Base-by-base conservation (phyloP, 129 eudicot species). In the Gnaphalium uliginosum region DNA sequence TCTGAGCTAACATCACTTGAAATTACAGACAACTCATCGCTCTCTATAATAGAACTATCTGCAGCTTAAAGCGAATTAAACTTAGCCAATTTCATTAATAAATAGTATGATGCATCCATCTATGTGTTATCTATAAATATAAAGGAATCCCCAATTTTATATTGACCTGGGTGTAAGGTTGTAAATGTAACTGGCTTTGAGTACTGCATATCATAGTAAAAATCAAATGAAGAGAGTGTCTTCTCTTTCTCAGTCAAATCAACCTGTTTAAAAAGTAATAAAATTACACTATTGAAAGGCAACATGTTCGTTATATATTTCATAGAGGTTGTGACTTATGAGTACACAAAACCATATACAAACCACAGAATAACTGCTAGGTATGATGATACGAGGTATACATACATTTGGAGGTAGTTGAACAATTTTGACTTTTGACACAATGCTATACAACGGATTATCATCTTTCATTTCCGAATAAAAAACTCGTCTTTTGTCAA, bases 171-270 rank as follows among this genome's bases (percentile, higher is more conserved):
- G 62, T 58, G 29, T 37, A 87, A 37, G 32, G 82, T 81, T 19
- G 86, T 75, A 66, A 87, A 87, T 43, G 86, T 81, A 54, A 75
- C 86, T 11, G 84, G 86, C 79, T 72, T 69, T 2, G 84, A 81
- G 33, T 87, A 87, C 54, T 69, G 74, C 91, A 87, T 87, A 43
- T 87, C 88, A 64, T 81, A 87, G 69, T 84, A 84, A 29, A 76
- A 41, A 65, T 87, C 88, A 72, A 24, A 64, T 6, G 68, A 68
- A 24, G 68, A 23, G 11, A 79, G 75, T 48, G 71, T 21, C 66
- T 76, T 64, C 60, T 83, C 73, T 80, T 84, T 87, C 63, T 57
- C 70, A 5, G 33, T 83, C 54, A 51, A 15, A 30, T 63, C 84
- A 72, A 73, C 80, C 91, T 87, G 88, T 75, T 57, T 21, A 72